Evolutionary conservation across 345 rosid genomes (phyloP).

Genomic region (Zanthoxylum bungeanum): DNA sequence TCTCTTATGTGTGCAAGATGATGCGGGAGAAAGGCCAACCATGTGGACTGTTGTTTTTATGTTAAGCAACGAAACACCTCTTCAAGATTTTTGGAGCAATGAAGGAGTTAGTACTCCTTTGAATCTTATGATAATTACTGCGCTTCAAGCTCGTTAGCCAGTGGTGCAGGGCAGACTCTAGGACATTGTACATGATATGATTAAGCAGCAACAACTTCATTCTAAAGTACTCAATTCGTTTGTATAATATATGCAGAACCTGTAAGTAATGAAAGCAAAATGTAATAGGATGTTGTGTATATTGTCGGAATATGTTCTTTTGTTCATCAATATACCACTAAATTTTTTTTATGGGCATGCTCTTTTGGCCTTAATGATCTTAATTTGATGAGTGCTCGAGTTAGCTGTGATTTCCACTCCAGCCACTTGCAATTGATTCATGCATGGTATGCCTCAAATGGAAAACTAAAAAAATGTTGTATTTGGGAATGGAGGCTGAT

Average conservation of each 20-base stretch:
- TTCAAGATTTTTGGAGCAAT: constrained; percentile 3
- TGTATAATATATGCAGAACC: too few species aligned
- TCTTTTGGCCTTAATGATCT: not conserved
- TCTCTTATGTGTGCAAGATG: constrained; percentile 63
- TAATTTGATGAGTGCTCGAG: too few species aligned
- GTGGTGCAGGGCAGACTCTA: too few species aligned
- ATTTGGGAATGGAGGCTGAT: not conserved
- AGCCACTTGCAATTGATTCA: too few species aligned
- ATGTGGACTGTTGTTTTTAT: constrained; percentile 51
- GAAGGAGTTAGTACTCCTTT: constrained; percentile 21
- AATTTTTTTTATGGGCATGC: not conserved
- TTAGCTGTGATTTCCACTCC: too few species aligned
- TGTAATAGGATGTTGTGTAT: not conserved
- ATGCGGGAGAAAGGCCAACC: constrained; percentile 37
- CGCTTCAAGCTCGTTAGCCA: constrained; percentile 36
- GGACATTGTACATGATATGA: not conserved
- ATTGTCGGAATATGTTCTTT: too few species aligned
- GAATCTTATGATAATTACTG: constrained; percentile 32
- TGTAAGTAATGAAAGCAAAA: too few species aligned
- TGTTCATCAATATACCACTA: too few species aligned
- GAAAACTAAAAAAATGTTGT: too few species aligned
- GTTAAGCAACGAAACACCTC: constrained; percentile 41
- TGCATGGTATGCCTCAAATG: too few species aligned
- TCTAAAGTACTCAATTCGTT: not conserved
- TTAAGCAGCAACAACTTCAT: not conserved